These are phyloP conservation scores for Protea cynaroides DNA, from an alignment of 164 flowering plant genomes.

Conservation along the genomic window DNA sequence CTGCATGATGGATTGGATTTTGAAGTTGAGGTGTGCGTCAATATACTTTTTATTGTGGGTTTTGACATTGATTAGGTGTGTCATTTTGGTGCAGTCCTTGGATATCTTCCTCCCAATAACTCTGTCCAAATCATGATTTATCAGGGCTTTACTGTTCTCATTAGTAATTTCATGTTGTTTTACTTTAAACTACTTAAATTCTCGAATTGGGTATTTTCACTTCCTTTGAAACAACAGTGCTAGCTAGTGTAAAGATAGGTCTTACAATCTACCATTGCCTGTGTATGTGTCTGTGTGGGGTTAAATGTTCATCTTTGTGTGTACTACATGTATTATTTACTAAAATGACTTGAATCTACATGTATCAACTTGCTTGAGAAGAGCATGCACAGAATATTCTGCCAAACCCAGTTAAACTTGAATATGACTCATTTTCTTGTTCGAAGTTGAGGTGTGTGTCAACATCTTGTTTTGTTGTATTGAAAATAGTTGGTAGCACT, in stretches of 20 bases:
- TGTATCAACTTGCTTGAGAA: not conserved
- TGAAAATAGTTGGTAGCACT: no score
- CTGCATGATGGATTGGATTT: slow-evolving; percentile 87
- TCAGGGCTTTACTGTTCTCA: not conserved
- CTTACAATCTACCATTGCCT: not conserved
- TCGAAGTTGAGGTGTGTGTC: no score
- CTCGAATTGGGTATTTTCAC: not conserved
- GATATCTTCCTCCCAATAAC: not conserved
- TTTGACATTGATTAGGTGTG: slow-evolving; percentile 74
- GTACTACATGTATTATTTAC: not conserved
- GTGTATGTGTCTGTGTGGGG: not conserved
- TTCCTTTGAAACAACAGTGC: no score
- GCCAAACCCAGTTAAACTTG: no score
- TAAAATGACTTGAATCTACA: not conserved
- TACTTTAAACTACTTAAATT: not conserved
- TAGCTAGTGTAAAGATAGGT: not conserved
- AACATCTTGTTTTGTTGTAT: no score
- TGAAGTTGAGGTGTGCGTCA: slow-evolving; percentile 77
- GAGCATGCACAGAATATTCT: no score
- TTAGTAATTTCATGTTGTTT: not conserved
- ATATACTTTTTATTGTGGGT: slow-evolving; percentile 78
- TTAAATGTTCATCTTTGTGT: no score
- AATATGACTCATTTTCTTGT: no score
- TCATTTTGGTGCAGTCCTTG: not conserved
- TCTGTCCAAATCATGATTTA: not conserved